These are phyloP conservation scores for Capronia epimyces DNA, from an alignment of 2,329 filamentous ascomycete species.

Conservation along the genomic window DNA sequence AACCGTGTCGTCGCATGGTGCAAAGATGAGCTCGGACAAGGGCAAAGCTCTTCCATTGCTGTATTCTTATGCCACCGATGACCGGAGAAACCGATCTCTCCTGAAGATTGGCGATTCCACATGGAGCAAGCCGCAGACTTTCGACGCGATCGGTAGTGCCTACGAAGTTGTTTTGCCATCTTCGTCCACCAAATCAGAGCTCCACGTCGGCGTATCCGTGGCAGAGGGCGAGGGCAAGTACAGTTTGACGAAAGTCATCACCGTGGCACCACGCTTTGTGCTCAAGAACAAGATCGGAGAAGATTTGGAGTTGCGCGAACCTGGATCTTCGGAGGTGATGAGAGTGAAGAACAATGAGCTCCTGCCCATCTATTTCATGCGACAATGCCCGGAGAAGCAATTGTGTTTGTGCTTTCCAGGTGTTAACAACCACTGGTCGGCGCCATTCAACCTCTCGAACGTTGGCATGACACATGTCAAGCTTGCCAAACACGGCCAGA, in stretches of 20 bases:
- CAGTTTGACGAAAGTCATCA: conserved; percentile 93
- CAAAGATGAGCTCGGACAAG: conserved; percentile 50
- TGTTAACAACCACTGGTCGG: conserved; percentile 94
- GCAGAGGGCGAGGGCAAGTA: conserved; percentile 94
- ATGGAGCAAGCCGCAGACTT: conserved; percentile 97
- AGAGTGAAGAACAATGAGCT: conserved; percentile 71
- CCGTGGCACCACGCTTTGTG: conserved; percentile 84
- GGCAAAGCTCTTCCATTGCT: conserved; percentile 79
- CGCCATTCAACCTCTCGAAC: conserved; percentile 95
- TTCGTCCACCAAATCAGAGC: conserved; percentile 65
- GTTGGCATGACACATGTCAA: conserved; percentile 90
- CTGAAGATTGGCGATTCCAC: conserved; percentile 82
- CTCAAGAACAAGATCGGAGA: conserved; percentile 89
- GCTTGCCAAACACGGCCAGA: conserved; percentile 80
- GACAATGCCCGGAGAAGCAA: conserved; percentile 77
- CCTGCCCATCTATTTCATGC: conserved; percentile 82
- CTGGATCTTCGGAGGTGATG: conserved; percentile 81
- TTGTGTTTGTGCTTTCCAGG: conserved; percentile 88
- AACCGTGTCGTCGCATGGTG: conserved; percentile 73
- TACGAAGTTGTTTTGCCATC: conserved; percentile 81
- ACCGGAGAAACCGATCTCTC: conserved; percentile 83
- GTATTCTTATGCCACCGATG: conserved; percentile 87
- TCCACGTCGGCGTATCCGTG: conserved; percentile 84
- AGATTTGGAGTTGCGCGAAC: conserved; percentile 82
- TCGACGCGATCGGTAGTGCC: conserved; percentile 92